Base-by-base conservation (phyloP, 140 eudicot species). In the Erigeron philadelphicus region DNA sequence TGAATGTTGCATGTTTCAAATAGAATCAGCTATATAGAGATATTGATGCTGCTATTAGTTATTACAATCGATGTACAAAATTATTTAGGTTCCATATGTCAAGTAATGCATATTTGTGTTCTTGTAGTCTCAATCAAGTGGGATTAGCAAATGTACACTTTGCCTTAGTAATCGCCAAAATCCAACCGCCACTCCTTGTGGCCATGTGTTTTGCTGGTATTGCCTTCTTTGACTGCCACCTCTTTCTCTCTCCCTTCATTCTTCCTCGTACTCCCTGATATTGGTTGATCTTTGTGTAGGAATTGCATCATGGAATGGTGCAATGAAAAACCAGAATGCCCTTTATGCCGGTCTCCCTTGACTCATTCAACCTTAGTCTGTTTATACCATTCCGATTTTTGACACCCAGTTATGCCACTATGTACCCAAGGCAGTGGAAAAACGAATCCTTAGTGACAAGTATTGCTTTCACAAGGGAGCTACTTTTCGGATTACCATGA, bases 301-400 rank as follows among this genome's bases (percentile, higher is more conserved):
- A 93, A 83, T 74, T 93, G 98, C 87, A 89, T 93, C 38, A 89
- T 93, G 98, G 98, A 93, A 69, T 93, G 98, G 98, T 93, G 98
- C 73, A 93, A 93, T 46, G 98, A 93, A 76, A 93, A 93, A 86
- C 98, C 95, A 0, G 98, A 93, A 74, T 93, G 98, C 69, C 98
- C 98, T 48, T 86, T 93, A 16, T 93, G 98, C 25, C 96, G 98
- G 16, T 89, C 98, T 19, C 96, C 96, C 10, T 77, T 81, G 49
- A 89, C 95, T n/a, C 98, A 93, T 85, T 93, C 98, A 45, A 45
- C 88, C 66, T 76, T 93, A 71, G 96, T 93, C 76, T 93, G 98
- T 77, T 72, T 93, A 42, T 93, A 93, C 76, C 95, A 93, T 87
- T 93, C 98, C 31, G 98, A 89, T 82, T 93, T 93, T 78, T 93